phyloP scores from a whole-genome alignment of 2,329 filamentous ascomycete genomes.

The Epichloe sibirici region DNA sequence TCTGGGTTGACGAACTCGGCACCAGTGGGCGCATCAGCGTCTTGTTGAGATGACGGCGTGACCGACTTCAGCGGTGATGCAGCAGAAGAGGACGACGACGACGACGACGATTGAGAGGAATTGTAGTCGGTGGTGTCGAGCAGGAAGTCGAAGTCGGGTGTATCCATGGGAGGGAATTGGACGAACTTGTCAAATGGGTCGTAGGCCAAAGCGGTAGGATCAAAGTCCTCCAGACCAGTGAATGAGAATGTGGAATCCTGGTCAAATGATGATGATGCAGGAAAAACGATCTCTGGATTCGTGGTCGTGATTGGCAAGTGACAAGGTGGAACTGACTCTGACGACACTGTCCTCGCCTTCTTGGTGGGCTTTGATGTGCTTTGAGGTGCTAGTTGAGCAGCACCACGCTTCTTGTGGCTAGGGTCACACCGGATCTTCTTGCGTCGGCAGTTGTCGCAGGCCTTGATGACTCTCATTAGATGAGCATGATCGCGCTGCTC shows the following conservation, averaged over 20 bases:
- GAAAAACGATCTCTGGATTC: neutral
- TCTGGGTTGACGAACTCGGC: constrained; percentile 3
- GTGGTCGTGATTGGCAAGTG: constrained; percentile 3
- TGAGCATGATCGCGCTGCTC: constrained; percentile 56
- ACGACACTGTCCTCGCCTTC: constrained; percentile 23
- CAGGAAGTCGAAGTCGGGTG: constrained; percentile 34
- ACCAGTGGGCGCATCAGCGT: constrained; percentile 8
- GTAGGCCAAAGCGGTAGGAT: constrained; percentile 6
- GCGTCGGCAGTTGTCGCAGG: constrained; percentile 48
- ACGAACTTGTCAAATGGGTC: constrained; percentile 36
- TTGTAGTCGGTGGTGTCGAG: constrained; percentile 29
- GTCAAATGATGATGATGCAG: constrained; percentile 7
- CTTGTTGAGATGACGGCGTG: constrained; percentile 15
- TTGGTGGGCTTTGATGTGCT: constrained; percentile 25
- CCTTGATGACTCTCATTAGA: constrained; percentile 54
- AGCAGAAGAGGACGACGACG: constrained; percentile 15
- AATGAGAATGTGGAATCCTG: constrained; percentile 12
- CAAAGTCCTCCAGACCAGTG: constrained; percentile 11
- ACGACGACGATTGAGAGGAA: constrained; percentile 22
- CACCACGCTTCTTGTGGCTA: constrained; percentile 39
- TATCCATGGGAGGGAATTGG: constrained; percentile 25
- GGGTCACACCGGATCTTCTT: constrained; percentile 55
- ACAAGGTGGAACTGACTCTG: constrained; percentile 12
- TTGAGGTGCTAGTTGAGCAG: constrained; percentile 20
- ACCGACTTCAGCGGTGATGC: constrained; percentile 14